A percentile compares a stretch with the other conserved stretches of the same genome.
Evolutionary conservation across 768 basidiomycete genomes (phyloP).

Genomic region (Boletus edulis): DNA sequence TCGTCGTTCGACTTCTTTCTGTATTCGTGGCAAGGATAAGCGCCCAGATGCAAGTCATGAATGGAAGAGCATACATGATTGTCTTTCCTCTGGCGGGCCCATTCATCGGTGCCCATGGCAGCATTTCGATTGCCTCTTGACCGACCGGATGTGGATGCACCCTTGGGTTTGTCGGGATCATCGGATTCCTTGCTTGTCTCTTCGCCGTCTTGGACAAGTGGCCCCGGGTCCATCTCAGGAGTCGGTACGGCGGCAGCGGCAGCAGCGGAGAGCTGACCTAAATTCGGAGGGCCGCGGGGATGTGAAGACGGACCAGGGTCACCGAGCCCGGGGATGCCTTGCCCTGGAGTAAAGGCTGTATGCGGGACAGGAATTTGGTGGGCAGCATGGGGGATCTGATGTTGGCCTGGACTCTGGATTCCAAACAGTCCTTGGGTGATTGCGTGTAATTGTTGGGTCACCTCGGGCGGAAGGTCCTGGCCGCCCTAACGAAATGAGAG

Average conservation of each 20-base stretch:
- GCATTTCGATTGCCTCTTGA: conserved; percentile 54
- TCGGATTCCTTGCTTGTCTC: conserved; percentile 29
- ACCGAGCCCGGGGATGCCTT: conserved; percentile 50
- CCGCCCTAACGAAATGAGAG: conserved; percentile 34
- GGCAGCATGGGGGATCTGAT: conserved; percentile 25
- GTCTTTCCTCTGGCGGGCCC: conserved; percentile 77
- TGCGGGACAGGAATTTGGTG: conserved; percentile 40
- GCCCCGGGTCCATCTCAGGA: conserved; percentile 15
- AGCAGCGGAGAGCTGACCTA: conserved; percentile 53
- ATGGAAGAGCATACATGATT: conserved; percentile 60
- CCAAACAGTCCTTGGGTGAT: conserved; percentile 44
- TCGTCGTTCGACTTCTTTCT: conserved; percentile 99
- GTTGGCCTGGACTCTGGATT: conserved; percentile 28
- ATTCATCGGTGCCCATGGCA: conserved; percentile 72
- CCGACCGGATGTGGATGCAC: conserved; percentile 35
- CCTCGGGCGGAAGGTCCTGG: conserved; percentile 57
- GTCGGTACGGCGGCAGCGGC: conserved; percentile 47
- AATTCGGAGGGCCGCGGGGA: conserved; percentile 63
- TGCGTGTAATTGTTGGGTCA: conserved; percentile 56
- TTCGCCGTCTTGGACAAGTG: conserved; percentile 17
- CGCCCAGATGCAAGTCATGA: not conserved
- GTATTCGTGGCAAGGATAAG: conserved; percentile 10
- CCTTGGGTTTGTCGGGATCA: conserved; percentile 23
- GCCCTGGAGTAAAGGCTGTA: conserved; percentile 28
- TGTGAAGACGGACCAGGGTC: conserved; percentile 75